These are phyloP conservation scores for Cladophialophora bantiana DNA, from an alignment of 2,329 filamentous ascomycete species.

Conservation along the genomic window DNA sequence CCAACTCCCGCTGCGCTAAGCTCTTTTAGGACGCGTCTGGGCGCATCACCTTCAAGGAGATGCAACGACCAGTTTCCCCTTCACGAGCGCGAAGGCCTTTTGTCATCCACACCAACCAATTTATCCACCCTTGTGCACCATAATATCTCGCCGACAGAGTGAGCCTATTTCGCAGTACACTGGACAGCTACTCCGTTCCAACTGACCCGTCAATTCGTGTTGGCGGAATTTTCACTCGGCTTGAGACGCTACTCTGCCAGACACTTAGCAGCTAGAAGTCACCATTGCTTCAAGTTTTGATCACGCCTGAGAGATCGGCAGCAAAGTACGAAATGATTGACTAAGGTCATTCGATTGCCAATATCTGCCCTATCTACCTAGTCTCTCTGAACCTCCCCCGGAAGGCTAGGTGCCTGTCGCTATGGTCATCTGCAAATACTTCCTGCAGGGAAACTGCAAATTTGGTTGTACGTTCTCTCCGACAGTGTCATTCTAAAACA, in stretches of 20 bases:
- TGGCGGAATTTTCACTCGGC: not conserved
- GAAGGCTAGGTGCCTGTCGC: not conserved
- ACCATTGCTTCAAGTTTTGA: not conserved
- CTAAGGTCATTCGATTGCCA: not conserved
- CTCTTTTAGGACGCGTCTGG: slow-evolving; percentile 3
- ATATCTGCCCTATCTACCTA: not conserved
- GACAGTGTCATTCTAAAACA: not conserved
- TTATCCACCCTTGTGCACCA: not conserved
- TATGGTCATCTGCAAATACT: slow-evolving; percentile 68
- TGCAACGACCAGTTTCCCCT: not conserved
- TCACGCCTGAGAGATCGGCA: not conserved
- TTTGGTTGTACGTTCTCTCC: slow-evolving; percentile 62
- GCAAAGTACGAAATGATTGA: not conserved
- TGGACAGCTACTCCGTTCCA: not conserved
- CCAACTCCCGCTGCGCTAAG: not conserved
- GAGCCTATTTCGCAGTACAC: not conserved
- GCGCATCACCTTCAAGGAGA: slow-evolving; percentile 2
- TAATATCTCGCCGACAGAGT: not conserved
- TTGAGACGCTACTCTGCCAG: not conserved
- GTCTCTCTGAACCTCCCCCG: not conserved
- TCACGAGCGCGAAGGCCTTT: not conserved
- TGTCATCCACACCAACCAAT: not conserved
- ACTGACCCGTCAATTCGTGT: not conserved
- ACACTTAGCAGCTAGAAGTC: not conserved
- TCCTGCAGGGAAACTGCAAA: slow-evolving; percentile 68